A percentile compares a stretch with the other conserved stretches of the same genome.
These are phyloP conservation scores for Trichophyton rubrum DNA, from an alignment of 2,329 filamentous ascomycete species.

Conservation along the genomic window DNA sequence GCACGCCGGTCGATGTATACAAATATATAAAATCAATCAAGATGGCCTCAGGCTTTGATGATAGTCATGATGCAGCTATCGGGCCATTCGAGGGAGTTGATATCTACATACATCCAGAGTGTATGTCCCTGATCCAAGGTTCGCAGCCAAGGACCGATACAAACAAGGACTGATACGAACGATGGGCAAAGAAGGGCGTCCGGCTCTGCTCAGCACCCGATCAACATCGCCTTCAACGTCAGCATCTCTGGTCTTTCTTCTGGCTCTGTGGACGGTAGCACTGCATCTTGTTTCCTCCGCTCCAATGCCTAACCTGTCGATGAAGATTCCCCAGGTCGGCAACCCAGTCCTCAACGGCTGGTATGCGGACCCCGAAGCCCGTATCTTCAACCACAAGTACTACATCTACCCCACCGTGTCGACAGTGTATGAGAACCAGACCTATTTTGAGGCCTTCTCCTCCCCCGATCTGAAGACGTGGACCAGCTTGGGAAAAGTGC, in stretches of 20 bases:
- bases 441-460: constrained; percentile 41
- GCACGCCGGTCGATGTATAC: background rate
- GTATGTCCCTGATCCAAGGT: background rate
- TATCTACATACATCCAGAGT: background rate
- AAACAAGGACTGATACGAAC: background rate
- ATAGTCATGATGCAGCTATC: background rate
- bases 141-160: background rate
- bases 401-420: constrained; percentile 41
- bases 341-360: constrained; percentile 40
- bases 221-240: background rate
- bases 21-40: background rate
- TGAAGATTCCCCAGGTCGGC: constrained; percentile 10
- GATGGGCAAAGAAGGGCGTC: background rate
- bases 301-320: background rate
- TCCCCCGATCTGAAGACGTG: constrained; percentile 38
- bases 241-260: background rate
- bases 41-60: no score
- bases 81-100: no score
- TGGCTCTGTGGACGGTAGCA: background rate
- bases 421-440: constrained; percentile 35
- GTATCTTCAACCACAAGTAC: constrained; percentile 35
- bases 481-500: constrained; percentile 36
- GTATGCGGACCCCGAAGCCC: constrained; percentile 42
- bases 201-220: background rate
- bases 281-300: background rate